Base-by-base conservation (phyloP, 129 eudicot species). In the Sambucus nigra region DNA sequence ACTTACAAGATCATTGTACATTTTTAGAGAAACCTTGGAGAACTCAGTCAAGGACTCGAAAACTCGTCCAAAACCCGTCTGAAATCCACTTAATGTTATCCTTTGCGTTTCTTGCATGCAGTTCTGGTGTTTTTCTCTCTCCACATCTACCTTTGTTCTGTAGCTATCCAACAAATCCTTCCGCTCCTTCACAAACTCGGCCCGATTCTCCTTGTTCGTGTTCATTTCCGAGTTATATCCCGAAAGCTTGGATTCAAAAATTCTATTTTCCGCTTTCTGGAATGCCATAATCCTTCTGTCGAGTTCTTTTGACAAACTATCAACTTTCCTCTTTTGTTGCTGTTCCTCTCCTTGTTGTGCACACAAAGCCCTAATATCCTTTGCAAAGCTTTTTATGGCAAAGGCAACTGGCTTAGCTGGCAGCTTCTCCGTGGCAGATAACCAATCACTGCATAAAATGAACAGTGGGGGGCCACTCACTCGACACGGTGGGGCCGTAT, bases 31-130 rank as follows among this genome's bases (percentile, higher is more conserved):
- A 22, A 71, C 84, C 69, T 74, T 77, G 20, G 94, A 77, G 54
- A 86, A 92, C 25, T 92, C 96, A 5, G 74, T 73, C 59, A 83
- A 52, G 13, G 85, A 63, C 63, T 86, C 99, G 7, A 92, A 92
- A 46, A 82, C 80, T 65, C 76, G 57, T 39, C 75, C 68, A 46
- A 92, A 80, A n/a, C 94, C 96, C 1, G 96, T 80, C 61, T 86
- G 96, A 40, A 92, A 77, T 35, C 96, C 99, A 24, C 73, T 82
- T 31, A 92, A 50, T 4, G 94, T 73, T 14, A 71, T 71, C 69
- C 88, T 70, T 51, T 92, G 94, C 11, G 99, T 92, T 77, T 82
- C 99, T 69, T 92, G 84, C 96, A 86, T 76, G 68, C 74, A 77
- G 25, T 49, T 80, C 21, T 70, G 91, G 79, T 92, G 94, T 53